A percentile compares a stretch with the other conserved stretches of the same genome.
Evolutionary conservation across 306 rosid genomes (phyloP).

Genomic region (Castanea crenata): DNA sequence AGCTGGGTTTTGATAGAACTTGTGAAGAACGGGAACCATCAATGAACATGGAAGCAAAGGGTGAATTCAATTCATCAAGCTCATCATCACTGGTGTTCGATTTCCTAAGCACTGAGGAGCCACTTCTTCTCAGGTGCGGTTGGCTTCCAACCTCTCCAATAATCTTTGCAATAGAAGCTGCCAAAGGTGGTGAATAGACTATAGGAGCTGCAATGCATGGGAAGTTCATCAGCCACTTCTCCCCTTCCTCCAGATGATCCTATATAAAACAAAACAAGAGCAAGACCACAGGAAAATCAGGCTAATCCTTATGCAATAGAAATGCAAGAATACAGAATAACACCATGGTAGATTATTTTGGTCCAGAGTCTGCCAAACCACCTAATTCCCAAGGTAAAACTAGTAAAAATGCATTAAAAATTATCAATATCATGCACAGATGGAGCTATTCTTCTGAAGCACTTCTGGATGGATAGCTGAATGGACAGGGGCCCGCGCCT

Average conservation of each 20-base stretch:
- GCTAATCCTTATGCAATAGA: not conserved
- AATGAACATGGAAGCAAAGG: conserved; percentile 58
- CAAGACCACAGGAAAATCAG: not conserved
- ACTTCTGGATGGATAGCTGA: not conserved
- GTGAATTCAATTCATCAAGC: conserved; percentile 81
- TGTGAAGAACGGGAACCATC: conserved; percentile 38
- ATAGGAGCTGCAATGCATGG: conserved; percentile 74
- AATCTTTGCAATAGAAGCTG: conserved; percentile 45
- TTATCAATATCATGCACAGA: not conserved
- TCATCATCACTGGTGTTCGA: conserved; percentile 94
- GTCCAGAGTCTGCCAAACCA: not conserved
- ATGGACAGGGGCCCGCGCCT: too few relatives aligned
- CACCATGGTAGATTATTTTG: not conserved
- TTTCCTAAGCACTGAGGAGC: conserved; percentile 75
- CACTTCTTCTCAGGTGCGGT: conserved; percentile 69
- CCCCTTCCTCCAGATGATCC: conserved; percentile 52
- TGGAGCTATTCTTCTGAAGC: not conserved
- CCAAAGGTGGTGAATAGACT: conserved; percentile 62
- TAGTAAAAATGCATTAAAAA: not conserved
- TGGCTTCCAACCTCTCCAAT: conserved; percentile 59
- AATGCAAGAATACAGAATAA: not conserved
- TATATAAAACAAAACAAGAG: conserved; percentile 26
- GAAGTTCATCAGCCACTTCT: conserved; percentile 49
- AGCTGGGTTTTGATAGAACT: conserved; percentile 37
- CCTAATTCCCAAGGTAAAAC: not conserved